Base-by-base conservation (phyloP, 1,139 yeast species). In the Suhomyces maxii region DNA sequence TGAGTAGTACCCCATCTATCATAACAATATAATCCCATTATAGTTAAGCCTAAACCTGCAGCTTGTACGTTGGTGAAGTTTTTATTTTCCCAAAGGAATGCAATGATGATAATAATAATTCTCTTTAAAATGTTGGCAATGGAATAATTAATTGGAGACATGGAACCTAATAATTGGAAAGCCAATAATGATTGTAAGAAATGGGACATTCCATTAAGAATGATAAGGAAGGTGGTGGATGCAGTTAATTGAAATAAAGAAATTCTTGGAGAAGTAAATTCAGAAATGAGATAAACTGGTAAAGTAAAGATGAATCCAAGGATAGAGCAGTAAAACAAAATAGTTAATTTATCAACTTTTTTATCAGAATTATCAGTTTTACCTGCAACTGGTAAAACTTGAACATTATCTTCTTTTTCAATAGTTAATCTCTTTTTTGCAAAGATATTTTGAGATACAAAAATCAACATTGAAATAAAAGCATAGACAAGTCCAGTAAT, bases 381-480 rank as follows among this genome's bases (percentile, higher is more conserved):
- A 59, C 81, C 82, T 34, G 52, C 41, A 5, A 57, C 46, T 14
- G 58, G 59, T 26, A 54, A 45, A 32, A 52, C 47, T 42, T 52
- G 46, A 10, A 53, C 51, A 37, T 48, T 42, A 12, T 53, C 52
- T 40, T 55, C 48, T 30, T 57, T 55, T 32, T 64, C 69, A 40
- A 63, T 56, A 4, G 97, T 89, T 47, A 91, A 71, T 48, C 89
- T 80, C 55, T 81, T 83, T 65, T 91, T 91, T 41, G 97, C 93
- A 69, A 89, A 90, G 56, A 91, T 89, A 65, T 91, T 91, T 63
- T 91, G 98, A 12, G 89, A 76, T 13, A 91, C 98, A 68, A 91
- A 91, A 43, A 90, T 88, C 39, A 88, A 60, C 83, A 91, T 87
- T 13, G 96, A 88, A 33, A 85, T 57, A 49, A 88, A 82, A 2